Conservation (phyloP, 805 yeast species). For the Candida schatavii region DNA sequence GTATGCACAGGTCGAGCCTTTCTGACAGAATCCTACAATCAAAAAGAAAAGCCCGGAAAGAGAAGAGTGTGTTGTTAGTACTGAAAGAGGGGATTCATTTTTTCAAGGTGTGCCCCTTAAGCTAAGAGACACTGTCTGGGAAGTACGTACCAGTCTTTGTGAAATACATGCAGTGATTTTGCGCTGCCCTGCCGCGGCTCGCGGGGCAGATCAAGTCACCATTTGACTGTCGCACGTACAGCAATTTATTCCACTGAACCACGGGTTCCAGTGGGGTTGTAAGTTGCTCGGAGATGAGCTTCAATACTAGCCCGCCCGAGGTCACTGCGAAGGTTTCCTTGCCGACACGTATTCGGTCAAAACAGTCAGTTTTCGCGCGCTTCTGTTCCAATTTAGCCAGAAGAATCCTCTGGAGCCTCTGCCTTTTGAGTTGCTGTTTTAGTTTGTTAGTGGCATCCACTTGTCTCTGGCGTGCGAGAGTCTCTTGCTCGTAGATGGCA, state of each 20-base stretch:
- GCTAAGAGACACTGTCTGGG: no score
- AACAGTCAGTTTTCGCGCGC: conserved; percentile 36
- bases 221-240: conserved; percentile 20
- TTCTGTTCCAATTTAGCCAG: conserved; percentile 15
- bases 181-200: conserved; percentile 1
- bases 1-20: conserved; percentile 51
- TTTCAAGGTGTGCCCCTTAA: no score
- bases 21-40: conserved; percentile 49
- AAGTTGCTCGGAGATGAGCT: conserved; percentile 25
- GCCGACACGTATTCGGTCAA: conserved; percentile 44
- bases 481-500: conserved; percentile 31
- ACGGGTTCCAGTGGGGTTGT: conserved; percentile 16
- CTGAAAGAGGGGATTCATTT: not conserved
- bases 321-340: conserved; percentile 44
- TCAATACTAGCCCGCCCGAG: conserved; percentile 37
- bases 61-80: conserved; percentile 13
- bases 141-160: conserved; percentile 35
- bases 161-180: conserved; percentile 33
- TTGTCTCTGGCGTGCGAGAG: conserved; percentile 4
- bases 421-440: conserved; percentile 4
- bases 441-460: conserved; percentile 1
- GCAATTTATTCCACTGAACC: conserved; percentile 28
- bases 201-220: conserved; percentile 24
- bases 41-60: conserved; percentile 19
- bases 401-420: conserved; percentile 2